phyloP scores from a whole-genome alignment of 495 filamentous ascomycete species.

The Oidiodendron maius region DNA sequence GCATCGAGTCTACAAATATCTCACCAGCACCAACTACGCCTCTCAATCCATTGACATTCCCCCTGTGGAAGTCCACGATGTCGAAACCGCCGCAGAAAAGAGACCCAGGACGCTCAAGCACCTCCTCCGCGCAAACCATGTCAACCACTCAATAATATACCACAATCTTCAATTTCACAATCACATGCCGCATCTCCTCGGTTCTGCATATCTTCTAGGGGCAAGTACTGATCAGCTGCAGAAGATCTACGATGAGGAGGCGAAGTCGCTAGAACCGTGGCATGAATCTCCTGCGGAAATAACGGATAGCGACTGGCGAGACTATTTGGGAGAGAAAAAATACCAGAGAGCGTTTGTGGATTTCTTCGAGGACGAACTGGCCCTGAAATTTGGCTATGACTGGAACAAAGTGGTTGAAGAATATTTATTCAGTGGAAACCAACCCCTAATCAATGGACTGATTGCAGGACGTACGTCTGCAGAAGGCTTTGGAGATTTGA shows the following conservation, averaged over 20 bases:
- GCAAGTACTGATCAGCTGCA: conserved; percentile 66
- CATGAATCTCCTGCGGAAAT: conserved; percentile 78
- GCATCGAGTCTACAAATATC: conserved; percentile 30
- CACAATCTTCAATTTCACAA: conserved; percentile 78
- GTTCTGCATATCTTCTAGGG: conserved; percentile 79
- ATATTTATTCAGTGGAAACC: conserved; percentile 67
- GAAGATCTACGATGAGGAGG: conserved; percentile 71
- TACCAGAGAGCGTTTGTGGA: conserved; percentile 89
- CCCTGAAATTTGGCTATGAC: conserved; percentile 64
- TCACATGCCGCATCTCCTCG: conserved; percentile 78
- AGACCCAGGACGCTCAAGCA: conserved; percentile 80
- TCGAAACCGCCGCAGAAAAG: conserved; percentile 75
- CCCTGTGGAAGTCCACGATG: conserved; percentile 64
- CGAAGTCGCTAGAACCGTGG: conserved; percentile 73
- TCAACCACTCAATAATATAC: conserved; percentile 79
- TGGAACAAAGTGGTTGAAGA: conserved; percentile 75
- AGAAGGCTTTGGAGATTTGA: background rate
- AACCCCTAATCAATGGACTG: conserved; percentile 75
- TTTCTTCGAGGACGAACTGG: conserved; percentile 86
- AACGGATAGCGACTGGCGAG: conserved; percentile 74
- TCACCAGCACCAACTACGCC: conserved; percentile 18
- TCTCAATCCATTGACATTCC: conserved; percentile 53
- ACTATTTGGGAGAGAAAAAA: conserved; percentile 66
- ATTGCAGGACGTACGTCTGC: conserved; percentile 63
- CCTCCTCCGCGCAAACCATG: conserved; percentile 83